phyloP scores from a whole-genome alignment of 257 asterid genomes.

The Penstemon eatonii region DNA sequence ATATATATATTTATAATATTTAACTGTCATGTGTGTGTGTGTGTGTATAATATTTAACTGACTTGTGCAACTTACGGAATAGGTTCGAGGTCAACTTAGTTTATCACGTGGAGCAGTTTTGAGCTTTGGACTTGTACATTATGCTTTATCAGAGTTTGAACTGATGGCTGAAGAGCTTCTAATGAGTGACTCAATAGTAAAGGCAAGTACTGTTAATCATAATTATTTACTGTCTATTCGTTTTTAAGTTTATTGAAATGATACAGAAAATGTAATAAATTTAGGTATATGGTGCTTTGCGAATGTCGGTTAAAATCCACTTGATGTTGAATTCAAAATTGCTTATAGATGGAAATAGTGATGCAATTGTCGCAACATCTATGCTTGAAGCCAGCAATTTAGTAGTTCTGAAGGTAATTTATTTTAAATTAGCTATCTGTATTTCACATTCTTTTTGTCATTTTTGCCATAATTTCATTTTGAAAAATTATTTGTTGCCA shows the following conservation, averaged over 20 bases:
- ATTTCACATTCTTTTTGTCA: constrained; percentile 6
- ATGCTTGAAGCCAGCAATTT: constrained; percentile 91
- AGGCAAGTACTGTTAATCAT: constrained; percentile 48
- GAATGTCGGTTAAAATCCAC: constrained; percentile 91
- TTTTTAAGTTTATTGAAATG: constrained; percentile 34
- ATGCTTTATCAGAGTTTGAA: constrained; percentile 77
- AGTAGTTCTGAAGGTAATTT: constrained; percentile 79
- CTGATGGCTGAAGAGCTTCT: constrained; percentile 90
- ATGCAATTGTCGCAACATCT: constrained; percentile 75
- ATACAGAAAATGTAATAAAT: constrained; percentile 33
- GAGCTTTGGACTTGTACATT: constrained; percentile 75
- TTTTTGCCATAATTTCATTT: constrained; percentile 25
- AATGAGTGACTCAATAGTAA: constrained; percentile 83
- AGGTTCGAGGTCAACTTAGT: constrained; percentile 91
- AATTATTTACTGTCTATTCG: constrained; percentile 18
- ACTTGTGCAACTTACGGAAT: constrained; percentile 21
- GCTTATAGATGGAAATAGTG: constrained; percentile 70
- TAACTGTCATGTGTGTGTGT: background rate
- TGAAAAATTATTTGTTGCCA: constrained; percentile 30
- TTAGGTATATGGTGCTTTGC: constrained; percentile 85
- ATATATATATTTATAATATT: background rate
- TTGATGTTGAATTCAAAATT: constrained; percentile 84
- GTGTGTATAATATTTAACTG: constrained; percentile 19
- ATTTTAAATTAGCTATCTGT: constrained; percentile 18
- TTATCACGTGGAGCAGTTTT: constrained; percentile 74